phyloP scores from a whole-genome alignment of 805 yeast species.

The Suhomyces sp. region DNA sequence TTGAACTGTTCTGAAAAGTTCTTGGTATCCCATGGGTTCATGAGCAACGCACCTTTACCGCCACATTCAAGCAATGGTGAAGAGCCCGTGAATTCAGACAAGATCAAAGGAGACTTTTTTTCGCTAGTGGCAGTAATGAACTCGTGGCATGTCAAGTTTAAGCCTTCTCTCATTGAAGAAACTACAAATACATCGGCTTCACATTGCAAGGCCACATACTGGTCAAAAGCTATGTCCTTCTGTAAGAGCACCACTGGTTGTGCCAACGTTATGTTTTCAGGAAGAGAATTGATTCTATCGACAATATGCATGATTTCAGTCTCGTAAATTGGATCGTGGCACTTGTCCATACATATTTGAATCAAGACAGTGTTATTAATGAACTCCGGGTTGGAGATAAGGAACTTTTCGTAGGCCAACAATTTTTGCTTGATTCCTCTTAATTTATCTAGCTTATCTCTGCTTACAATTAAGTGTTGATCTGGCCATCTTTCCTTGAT shows the following conservation, averaged over 20 bases:
- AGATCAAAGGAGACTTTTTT: conserved; percentile 73
- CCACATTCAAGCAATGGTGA: conserved; percentile 62
- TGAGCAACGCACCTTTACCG: conserved; percentile 63
- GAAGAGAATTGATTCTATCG: conserved; percentile 77
- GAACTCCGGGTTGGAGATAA: conserved; percentile 68
- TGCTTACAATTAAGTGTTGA: conserved; percentile 70
- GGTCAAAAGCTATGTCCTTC: conserved; percentile 85
- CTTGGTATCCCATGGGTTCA: conserved; percentile 88
- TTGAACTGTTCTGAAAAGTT: conserved; percentile 63
- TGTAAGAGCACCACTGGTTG: conserved; percentile 87
- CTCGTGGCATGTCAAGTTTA: conserved; percentile 95
- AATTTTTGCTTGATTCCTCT: conserved; percentile 88
- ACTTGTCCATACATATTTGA: conserved; percentile 70
- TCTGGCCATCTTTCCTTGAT: conserved; percentile 77
- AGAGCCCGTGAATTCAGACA: conserved; percentile 94
- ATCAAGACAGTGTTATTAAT: conserved; percentile 70
- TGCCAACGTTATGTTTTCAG: conserved; percentile 64
- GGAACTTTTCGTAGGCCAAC: conserved; percentile 78
- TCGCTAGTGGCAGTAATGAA: conserved; percentile 72
- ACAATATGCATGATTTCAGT: conserved; percentile 72
- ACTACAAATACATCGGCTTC: conserved; percentile 90
- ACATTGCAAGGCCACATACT: conserved; percentile 77
- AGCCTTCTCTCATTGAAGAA: conserved; percentile 91
- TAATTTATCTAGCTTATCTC: conserved; percentile 85
- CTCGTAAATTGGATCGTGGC: conserved; percentile 61